Percentiles rank a stretch among this genome's conserved stretches.
phyloP scores from a whole-genome alignment of 2,329 filamentous ascomycete species.

The Thermothelomyces thermophilus region DNA sequence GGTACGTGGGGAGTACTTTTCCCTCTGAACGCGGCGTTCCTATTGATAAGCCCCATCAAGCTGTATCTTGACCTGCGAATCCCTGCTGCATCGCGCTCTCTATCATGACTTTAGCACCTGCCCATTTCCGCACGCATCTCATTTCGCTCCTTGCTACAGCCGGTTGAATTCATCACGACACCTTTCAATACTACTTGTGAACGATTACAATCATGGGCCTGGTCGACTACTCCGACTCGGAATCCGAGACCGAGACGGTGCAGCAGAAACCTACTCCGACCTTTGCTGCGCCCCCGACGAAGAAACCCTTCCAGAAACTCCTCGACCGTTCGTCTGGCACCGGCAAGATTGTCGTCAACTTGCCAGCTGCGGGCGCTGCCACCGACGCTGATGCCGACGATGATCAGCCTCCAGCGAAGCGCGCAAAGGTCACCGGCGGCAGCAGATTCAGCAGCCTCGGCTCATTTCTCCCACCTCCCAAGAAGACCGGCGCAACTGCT shows the following conservation, averaged over 20 bases:
- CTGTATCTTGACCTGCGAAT: too few relatives aligned
- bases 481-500: conserved; percentile 38
- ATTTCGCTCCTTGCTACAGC: not conserved
- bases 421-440: conserved; percentile 44
- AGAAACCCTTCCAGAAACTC: conserved; percentile 69
- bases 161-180: not conserved
- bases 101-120: too few relatives aligned
- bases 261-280: conserved; percentile 22
- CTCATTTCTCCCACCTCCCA: conserved; percentile 78
- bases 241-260: conserved; percentile 56
- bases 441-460: conserved; percentile 76
- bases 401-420: conserved; percentile 63
- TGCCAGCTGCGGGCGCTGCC: conserved; percentile 50
- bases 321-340: conserved; percentile 69
- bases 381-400: conserved; percentile 29
- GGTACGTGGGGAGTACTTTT: too few relatives aligned
- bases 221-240: conserved; percentile 70
- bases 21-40: too few relatives aligned
- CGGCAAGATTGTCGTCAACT: conserved; percentile 72
- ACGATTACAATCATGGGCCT: conserved; percentile 55
- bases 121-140: not conserved
- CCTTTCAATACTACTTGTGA: not conserved
- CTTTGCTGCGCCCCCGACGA: conserved; percentile 33
- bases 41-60: too few relatives aligned
- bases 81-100: too few relatives aligned